Conservation (phyloP, 2,329 filamentous ascomycete species). For the Monilinia laxa region DNA sequence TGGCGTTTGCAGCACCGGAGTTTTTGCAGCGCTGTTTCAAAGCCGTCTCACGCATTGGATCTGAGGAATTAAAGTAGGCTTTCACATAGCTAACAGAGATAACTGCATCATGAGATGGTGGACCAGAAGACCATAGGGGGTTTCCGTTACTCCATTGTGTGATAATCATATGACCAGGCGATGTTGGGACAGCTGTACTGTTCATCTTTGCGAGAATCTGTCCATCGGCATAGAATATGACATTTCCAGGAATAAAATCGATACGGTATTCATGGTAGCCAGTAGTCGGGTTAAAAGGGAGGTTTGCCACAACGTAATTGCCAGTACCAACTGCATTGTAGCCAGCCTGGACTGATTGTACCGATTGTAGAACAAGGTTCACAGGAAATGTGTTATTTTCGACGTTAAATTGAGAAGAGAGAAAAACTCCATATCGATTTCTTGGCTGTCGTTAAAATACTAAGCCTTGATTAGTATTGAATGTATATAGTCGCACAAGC, state of each 20-base stretch:
- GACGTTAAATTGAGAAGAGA: constrained; percentile 62
- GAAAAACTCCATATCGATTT: constrained; percentile 83
- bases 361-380: constrained; percentile 75
- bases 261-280: constrained; percentile 78
- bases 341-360: constrained; percentile 55
- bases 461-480: constrained; percentile 39
- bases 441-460: constrained; percentile 77
- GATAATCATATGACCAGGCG: constrained; percentile 65
- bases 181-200: constrained; percentile 54
- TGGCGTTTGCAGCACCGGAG: constrained; percentile 41
- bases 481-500: neutral
- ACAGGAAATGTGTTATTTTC: constrained; percentile 55
- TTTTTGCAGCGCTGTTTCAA: constrained; percentile 47
- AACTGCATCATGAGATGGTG: constrained; percentile 60
- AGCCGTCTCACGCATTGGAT: constrained; percentile 42
- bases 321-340: constrained; percentile 62
- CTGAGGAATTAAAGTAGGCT: constrained; percentile 75
- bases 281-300: constrained; percentile 65
- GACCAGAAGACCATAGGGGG: constrained; percentile 67
- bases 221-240: constrained; percentile 70
- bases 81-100: constrained; percentile 70
- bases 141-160: constrained; percentile 82
- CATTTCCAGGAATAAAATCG: constrained; percentile 63
- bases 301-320: constrained; percentile 55
- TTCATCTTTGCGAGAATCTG: constrained; percentile 57